Base-by-base conservation (phyloP, 1,139 yeast species). In the Lodderomyces theae region DNA sequence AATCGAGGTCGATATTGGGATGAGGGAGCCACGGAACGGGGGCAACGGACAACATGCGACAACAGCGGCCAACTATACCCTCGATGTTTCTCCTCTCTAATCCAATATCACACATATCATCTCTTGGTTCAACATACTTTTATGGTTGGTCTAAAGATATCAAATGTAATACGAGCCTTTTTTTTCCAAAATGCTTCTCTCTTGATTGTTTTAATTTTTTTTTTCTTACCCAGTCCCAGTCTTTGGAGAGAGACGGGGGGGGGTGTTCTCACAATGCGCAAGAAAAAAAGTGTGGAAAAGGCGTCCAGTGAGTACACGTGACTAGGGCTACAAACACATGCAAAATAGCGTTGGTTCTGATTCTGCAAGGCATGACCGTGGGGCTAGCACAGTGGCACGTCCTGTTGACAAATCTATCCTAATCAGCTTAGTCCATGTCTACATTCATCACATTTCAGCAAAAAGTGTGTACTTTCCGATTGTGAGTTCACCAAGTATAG, bases 41-140 rank as follows among this genome's bases (percentile, higher is more conserved):
- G 23, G 12, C 9, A 30, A 30, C 5, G 12, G n/a, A n/a, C n/a
- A n/a, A n/a, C n/a, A n/a, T 19, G 22, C 8, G 22, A 19, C 22
- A 19, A 8, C 22, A 5, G 22, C 22, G 22, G 22, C 5, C 22
- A 19, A 8, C 22, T 19, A 8, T 8, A 8, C 22, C 21, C 5
- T 30, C 19, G 4, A 17, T 6, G 16, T 5, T 17, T n/a, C 29
- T 10, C 22, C 32, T 16, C 11, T 16, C 23, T 5, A 16, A 16
- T n/a, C 23, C 23, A 25, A 29, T 24, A 25, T 37, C 33, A 28
- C 17, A 26, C 31, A 25, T 15, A 48, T 15, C 18, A n/a, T 23
- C 18, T 15, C 10, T 13, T 35, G 24, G 36, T 34, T 25, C 13
- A 39, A 40, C 42, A 40, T 40, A 40, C 42, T 21, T 40, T 40